phyloP scores from a whole-genome alignment of 1,284 basidiomycete genomes.

The Apiotrichum montevideense region DNA sequence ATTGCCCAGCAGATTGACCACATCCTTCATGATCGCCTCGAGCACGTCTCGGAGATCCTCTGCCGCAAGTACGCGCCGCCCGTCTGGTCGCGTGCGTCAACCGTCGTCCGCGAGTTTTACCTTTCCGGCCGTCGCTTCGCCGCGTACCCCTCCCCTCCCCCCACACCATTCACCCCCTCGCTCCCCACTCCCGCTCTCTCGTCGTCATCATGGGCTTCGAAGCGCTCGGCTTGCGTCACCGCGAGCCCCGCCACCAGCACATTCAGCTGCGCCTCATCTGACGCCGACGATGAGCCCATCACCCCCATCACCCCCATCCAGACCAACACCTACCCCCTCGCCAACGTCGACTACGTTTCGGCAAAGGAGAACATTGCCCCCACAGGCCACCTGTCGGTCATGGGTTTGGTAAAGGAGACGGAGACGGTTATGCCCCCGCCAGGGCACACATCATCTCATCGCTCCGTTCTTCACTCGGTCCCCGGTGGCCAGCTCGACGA shows the following conservation, averaged over 20 bases:
- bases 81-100: slow-evolving; percentile 91
- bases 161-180: slow-evolving; percentile 31
- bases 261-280: slow-evolving; percentile 41
- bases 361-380: slow-evolving; percentile 44
- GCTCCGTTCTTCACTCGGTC: slow-evolving; percentile 27
- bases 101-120: slow-evolving; percentile 86
- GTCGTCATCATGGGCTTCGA: slow-evolving; percentile 33
- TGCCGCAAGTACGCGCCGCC: slow-evolving; percentile 93
- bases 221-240: slow-evolving; percentile 14
- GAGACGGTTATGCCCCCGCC: slow-evolving; percentile 11
- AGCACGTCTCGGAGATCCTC: slow-evolving; percentile 84
- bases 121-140: slow-evolving; percentile 50
- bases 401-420: slow-evolving; percentile 13
- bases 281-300: slow-evolving; percentile 45
- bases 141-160: slow-evolving; percentile 34
- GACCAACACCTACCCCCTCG: slow-evolving; percentile 26
- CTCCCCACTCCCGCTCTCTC: slow-evolving; percentile 39
- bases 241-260: slow-evolving; percentile 30
- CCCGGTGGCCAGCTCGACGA: neutral
- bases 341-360: slow-evolving; percentile 15
- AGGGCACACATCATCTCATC: slow-evolving; percentile 3
- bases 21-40: slow-evolving; percentile 74
- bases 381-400: slow-evolving; percentile 5
- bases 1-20: slow-evolving; percentile 74
- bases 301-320: slow-evolving; percentile 45